phyloP scores from a whole-genome alignment of 2,329 filamentous ascomycete species.

The Fusarium staphyleae region DNA sequence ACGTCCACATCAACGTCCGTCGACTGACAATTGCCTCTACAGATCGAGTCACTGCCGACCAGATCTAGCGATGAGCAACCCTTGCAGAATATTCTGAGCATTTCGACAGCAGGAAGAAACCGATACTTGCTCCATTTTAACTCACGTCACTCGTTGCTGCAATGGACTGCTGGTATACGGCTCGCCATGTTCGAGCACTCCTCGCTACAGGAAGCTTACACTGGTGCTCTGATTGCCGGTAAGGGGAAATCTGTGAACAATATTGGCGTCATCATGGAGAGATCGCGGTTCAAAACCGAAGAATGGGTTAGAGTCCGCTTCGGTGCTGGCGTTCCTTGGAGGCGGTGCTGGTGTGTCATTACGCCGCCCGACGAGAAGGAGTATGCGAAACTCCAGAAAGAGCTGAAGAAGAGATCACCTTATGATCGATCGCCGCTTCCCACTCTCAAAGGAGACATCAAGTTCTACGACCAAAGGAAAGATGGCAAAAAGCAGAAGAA shows the following conservation, averaged over 20 bases:
- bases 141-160: constrained; percentile 87
- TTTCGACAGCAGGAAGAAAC: constrained; percentile 95
- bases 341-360: constrained; percentile 95
- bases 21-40: constrained; percentile 27
- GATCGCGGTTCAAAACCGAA: constrained; percentile 76
- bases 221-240: constrained; percentile 91
- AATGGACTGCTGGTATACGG: constrained; percentile 95
- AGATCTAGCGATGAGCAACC: constrained; percentile 78
- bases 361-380: constrained; percentile 94
- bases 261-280: constrained; percentile 87
- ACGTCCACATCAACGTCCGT: not conserved
- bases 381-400: constrained; percentile 81
- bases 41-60: constrained; percentile 91
- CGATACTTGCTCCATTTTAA: constrained; percentile 97
- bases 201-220: constrained; percentile 94
- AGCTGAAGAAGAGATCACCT: constrained; percentile 78
- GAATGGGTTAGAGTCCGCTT: constrained; percentile 97
- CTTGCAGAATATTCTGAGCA: constrained; percentile 91
- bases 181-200: constrained; percentile 94
- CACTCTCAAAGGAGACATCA: constrained; percentile 84
- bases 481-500: constrained; percentile 90
- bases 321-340: constrained; percentile 94
- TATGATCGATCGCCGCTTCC: constrained; percentile 77
- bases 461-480: constrained; percentile 85
- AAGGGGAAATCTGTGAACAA: constrained; percentile 91